Evolutionary conservation across 768 basidiomycete genomes (phyloP).

Genomic region (Symmetrospora coprosmae): DNA sequence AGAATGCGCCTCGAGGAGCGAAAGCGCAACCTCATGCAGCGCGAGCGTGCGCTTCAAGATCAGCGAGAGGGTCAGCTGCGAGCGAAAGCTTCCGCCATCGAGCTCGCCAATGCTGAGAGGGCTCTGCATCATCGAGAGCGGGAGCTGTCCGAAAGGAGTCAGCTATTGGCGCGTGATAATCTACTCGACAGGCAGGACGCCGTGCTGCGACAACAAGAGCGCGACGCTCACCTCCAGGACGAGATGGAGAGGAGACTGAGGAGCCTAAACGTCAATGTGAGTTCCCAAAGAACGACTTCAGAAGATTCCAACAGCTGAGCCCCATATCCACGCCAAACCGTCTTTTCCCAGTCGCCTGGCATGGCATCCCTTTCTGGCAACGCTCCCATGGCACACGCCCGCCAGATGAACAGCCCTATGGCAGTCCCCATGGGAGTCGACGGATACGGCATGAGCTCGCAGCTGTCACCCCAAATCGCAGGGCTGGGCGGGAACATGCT

Average conservation of each 20-base stretch:
- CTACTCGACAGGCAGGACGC: neutral
- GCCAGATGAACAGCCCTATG: too few species aligned
- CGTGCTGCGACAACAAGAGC: neutral
- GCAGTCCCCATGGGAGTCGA: too few species aligned
- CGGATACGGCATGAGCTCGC: too few species aligned
- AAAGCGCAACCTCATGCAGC: neutral
- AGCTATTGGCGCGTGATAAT: neutral
- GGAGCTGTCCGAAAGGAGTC: neutral
- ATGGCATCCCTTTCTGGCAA: too few species aligned
- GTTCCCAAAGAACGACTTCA: neutral
- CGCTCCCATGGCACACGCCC: too few species aligned
- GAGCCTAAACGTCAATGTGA: neutral
- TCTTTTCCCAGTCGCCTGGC: too few species aligned
- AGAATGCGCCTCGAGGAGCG: neutral
- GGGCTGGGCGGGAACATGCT: too few species aligned
- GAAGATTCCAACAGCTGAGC: neutral
- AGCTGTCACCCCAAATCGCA: too few species aligned
- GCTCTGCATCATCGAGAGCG: neutral
- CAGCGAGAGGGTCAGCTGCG: neutral
- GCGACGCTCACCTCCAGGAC: neutral
- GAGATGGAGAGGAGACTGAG: slow-evolving; percentile 3
- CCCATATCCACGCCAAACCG: too few species aligned
- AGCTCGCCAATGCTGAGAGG: neutral
- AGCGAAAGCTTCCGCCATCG: neutral
- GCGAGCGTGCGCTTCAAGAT: neutral